These are phyloP conservation scores for Ceratocystis albifundus DNA, from an alignment of 2,329 filamentous ascomycete species.

Conservation along the genomic window DNA sequence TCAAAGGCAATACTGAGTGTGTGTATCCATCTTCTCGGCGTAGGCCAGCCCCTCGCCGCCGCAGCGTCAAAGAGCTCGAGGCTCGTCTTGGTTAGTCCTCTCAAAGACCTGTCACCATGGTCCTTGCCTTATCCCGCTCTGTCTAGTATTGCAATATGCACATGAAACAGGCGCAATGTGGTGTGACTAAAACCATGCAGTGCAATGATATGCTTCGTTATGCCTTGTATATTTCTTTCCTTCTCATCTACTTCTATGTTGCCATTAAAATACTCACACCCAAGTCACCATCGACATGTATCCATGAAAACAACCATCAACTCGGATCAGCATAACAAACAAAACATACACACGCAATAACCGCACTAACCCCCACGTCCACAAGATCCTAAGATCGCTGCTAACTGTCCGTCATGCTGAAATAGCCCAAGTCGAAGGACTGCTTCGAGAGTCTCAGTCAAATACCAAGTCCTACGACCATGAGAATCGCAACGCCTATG, in stretches of 20 bases:
- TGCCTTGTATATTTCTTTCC: not conserved
- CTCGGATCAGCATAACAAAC: not conserved
- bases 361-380: not conserved
- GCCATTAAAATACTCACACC: too few relatives aligned
- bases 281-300: too few relatives aligned
- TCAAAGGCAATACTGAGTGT: conserved; percentile 62
- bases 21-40: conserved; percentile 79
- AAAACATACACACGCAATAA: not conserved
- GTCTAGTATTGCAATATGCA: not conserved
- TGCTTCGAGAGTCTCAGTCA: conserved; percentile 54
- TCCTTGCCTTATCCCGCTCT: not conserved
- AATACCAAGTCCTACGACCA: conserved; percentile 27
- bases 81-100: conserved; percentile 59
- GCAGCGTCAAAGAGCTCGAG: conserved; percentile 84
- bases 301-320: not conserved
- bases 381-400: not conserved
- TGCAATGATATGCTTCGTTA: not conserved
- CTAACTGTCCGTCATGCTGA: not conserved
- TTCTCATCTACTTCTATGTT: not conserved
- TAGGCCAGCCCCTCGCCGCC: conserved; percentile 77
- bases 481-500: not conserved
- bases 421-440: conserved; percentile 67
- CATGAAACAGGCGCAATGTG: not conserved
- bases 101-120: not conserved
- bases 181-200: not conserved